These are phyloP conservation scores for Botrytis aclada DNA, from an alignment of 2,329 filamentous ascomycete genomes.

Conservation along the genomic window DNA sequence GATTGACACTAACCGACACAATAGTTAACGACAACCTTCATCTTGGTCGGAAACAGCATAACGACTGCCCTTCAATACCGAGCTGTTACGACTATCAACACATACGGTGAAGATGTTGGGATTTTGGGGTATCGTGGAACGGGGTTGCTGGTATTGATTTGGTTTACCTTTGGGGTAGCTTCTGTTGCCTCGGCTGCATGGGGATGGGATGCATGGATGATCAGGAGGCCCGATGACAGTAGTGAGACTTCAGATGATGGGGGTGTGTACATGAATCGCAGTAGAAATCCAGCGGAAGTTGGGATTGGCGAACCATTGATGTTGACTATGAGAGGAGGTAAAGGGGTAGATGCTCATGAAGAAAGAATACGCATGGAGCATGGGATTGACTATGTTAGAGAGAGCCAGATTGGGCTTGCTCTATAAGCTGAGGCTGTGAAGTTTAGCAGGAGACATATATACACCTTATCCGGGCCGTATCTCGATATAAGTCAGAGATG, in stretches of 20 bases:
- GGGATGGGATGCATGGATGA: background rate
- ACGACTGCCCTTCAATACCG: background rate
- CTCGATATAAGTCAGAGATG: background rate
- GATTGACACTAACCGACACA: background rate
- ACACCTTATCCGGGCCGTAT: background rate
- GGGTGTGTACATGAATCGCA: background rate
- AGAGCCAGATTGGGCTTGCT: background rate
- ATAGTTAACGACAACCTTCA: background rate
- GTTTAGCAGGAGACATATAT: background rate
- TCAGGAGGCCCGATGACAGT: background rate
- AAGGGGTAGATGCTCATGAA: background rate
- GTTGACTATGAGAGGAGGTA: background rate
- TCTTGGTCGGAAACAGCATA: background rate
- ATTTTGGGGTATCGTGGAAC: background rate
- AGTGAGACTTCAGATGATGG: background rate
- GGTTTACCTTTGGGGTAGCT: slow-evolving; percentile 5
- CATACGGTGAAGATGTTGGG: background rate
- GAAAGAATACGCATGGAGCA: too few species aligned
- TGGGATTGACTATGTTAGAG: background rate
- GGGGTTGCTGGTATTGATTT: background rate
- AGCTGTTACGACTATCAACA: background rate
- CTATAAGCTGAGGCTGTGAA: background rate
- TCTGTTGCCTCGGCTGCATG: background rate
- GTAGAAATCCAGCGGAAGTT: too few species aligned
- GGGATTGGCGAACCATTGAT: background rate